Base-by-base conservation (phyloP, 2,329 filamentous ascomycete genomes). In the Diaporthe amygdali region DNA sequence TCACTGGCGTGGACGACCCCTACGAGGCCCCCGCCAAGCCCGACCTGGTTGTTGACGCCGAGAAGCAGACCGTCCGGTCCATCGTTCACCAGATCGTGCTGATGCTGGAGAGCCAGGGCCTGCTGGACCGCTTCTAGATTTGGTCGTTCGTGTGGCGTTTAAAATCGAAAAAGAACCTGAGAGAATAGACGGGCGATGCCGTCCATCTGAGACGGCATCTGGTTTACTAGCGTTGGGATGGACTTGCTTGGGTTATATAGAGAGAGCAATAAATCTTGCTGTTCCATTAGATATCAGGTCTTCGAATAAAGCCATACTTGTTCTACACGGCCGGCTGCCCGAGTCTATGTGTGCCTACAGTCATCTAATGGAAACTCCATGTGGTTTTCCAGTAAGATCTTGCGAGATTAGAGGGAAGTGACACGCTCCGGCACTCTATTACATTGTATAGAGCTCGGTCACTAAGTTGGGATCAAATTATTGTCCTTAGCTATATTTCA, bases 81-180 rank as follows among this genome's bases (percentile, higher is more conserved):
- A 96, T 96, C 74, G 96, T 99, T 67, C 96, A 99, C 86, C 94
- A 98, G 89, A 98, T 99, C 78, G 89, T 99, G 74, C 88, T 99
- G 79, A 84, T 98, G 84, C 87, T 99, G 72, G 96, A 99, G 90
- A 93, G 92, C 81, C 88, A 93, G 78, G 96, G 96, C 63, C 89
- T 97, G 79, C 86, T 99, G 78, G 96, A 98, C 86, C 90, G 86
- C 72, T 79, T 90, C 72, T 90, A 84, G 81, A n/a, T 47, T n/a
- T 37, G 15, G 30, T 37, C 12, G 30, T 37, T 49, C 41, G 44
- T n/a, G 41, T 64, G 59, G 59, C 41, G 44, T 64, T 49, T 10
- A 22, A 63, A 47, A 27, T 22, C n/a, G 27, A 12, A n/a, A 25
- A 37, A 25, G 44, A 32, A 1, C n/a, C 41, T 9, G 20, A 44